Base-by-base conservation (phyloP, 2,329 filamentous ascomycete species). In the Metarhizium humberi region DNA sequence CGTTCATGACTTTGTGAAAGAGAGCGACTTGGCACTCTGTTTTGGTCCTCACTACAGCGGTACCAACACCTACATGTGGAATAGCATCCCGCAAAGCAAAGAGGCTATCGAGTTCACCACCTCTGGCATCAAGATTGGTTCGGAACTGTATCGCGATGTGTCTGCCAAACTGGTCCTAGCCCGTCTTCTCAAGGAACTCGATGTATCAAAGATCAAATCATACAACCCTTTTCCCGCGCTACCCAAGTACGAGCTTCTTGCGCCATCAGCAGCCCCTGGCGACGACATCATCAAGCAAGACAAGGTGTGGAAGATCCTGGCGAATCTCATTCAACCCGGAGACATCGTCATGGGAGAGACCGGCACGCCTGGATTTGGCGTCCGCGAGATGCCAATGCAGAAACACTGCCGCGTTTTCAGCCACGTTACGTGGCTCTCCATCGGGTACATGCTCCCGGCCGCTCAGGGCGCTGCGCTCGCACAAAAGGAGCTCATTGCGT, bases 371-470 rank as follows among this genome's bases (percentile, higher is more conserved):
- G 73, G 75, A 13, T 79, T 79, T 57, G 83, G 83, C 4, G 73
- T 75, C 34, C 75, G 76, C 18, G 72, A 75, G 11, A 73, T 80
- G 32, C 66, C 71, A 2, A 72, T 85, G 3, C 80, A 81, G 0
- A 64, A 69, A 1, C 69, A 79, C 40, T 69, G 73, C 1, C 70
- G 69, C 3, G 68, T 77, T 29, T 76, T 84, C 58, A 74, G 72
- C 6, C 76, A 68, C 7, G 75, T 77, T 0, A 82, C 79, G 34
- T 85, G 79, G 78, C 71, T 81, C 2, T 83, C 78, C 0, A 83
- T 84, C 55, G 80, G 80, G 0, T 83, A 82, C 67, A 84, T 81
- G 68, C 74, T 85, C 0, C 78, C 78, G 1, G 81, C 78, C 1
- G 75, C 78, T 3, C 74, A 79, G 25, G 81, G 81, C 3, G 78